Conservation (phyloP, 441 rosid genomes). For the Adansonia gregorii region DNA sequence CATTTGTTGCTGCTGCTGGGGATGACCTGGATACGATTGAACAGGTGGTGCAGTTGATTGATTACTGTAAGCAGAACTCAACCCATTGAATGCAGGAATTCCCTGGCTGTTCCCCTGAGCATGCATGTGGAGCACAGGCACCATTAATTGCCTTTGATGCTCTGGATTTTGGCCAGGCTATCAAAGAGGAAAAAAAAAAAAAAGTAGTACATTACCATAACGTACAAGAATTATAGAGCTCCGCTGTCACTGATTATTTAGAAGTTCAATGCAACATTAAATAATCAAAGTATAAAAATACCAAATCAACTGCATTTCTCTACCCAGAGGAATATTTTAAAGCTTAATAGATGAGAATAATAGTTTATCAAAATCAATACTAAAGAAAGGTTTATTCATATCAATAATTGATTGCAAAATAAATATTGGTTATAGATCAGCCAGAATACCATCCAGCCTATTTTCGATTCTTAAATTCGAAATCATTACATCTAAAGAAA, state of each 20-base stretch:
- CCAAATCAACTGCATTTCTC: slow-evolving; percentile 8
- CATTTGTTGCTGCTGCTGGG: slow-evolving; percentile 73
- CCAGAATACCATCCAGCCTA: background rate
- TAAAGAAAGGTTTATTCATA: background rate
- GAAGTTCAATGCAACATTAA: background rate
- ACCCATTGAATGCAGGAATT: slow-evolving; percentile 64
- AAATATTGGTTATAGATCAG: background rate
- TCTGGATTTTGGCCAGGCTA: slow-evolving; percentile 58
- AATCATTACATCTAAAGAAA: background rate
- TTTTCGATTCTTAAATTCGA: slow-evolving; percentile 5
- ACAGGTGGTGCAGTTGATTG: slow-evolving; percentile 66
- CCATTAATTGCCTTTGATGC: slow-evolving; percentile 67
- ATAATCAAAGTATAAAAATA: background rate
- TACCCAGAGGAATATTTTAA: background rate
- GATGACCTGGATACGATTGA: slow-evolving; percentile 70
- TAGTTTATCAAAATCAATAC: background rate
- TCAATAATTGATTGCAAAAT: slow-evolving; percentile 15
- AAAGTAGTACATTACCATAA: background rate
- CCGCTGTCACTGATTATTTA: background rate
- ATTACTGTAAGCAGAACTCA: slow-evolving; percentile 72
- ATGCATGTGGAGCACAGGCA: slow-evolving; percentile 72
- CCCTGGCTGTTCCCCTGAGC: slow-evolving; percentile 75
- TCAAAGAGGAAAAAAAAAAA: slow-evolving; percentile 22
- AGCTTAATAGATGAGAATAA: slow-evolving; percentile 3
- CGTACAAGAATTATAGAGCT: background rate